Evolutionary conservation across 371 early-diverging fungal genomes (phyloP).

Genomic region (Apophysomyces ossiformis): DNA sequence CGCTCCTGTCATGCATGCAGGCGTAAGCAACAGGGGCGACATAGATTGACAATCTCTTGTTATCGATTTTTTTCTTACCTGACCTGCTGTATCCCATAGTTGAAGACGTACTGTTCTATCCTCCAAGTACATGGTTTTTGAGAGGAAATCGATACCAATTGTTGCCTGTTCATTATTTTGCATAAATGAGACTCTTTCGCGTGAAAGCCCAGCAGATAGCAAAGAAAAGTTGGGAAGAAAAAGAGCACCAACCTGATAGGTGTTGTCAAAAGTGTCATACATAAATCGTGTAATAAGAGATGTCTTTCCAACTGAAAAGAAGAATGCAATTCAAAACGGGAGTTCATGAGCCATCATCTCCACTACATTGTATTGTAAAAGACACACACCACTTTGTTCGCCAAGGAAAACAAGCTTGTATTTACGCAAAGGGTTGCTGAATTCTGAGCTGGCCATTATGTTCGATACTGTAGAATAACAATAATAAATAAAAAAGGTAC

Average conservation of each 20-base stretch:
- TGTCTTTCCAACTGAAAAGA: slow-evolving; percentile 91
- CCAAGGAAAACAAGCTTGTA: slow-evolving; percentile 96
- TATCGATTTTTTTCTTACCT: slow-evolving; percentile 59
- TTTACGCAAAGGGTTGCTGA: slow-evolving; percentile 78
- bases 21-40: neutral
- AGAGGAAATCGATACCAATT: slow-evolving; percentile 99
- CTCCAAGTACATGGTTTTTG: slow-evolving; percentile 98
- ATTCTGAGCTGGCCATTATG: slow-evolving; percentile 41
- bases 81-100: slow-evolving; percentile 99
- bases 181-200: neutral
- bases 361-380: neutral
- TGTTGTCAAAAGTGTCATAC: slow-evolving; percentile 96
- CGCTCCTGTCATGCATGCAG: slow-evolving; percentile 70
- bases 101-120: slow-evolving; percentile 96
- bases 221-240: neutral
- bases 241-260: slow-evolving; percentile 71
- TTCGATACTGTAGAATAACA: slow-evolving; percentile 1
- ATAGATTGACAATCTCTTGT: neutral
- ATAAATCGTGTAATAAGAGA: slow-evolving; percentile 98
- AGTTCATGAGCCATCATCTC: neutral
- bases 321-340: neutral
- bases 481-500: slow-evolving; percentile 22
- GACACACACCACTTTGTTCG: slow-evolving; percentile 89
- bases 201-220: neutral
- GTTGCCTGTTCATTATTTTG: slow-evolving; percentile 80